A percentile compares a stretch with the other conserved stretches of the same genome.
phyloP scores from a whole-genome alignment of 108 stramenopile genomes.

The Asterionellopsis glacialis region DNA sequence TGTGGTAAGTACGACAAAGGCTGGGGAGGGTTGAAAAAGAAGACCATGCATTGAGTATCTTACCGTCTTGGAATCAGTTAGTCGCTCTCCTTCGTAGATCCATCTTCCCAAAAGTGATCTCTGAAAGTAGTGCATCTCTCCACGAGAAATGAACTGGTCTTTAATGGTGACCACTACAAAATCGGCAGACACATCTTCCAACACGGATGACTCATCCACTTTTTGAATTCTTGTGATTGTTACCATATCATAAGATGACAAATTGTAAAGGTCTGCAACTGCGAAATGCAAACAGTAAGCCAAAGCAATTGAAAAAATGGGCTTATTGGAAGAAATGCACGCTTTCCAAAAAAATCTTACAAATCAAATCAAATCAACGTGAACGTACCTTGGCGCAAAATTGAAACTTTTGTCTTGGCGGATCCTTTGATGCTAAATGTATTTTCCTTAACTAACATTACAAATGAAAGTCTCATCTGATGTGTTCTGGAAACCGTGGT shows the following conservation, averaged over 20 bases:
- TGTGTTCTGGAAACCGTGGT: slow-evolving; percentile 54
- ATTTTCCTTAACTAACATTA: slow-evolving; percentile 68
- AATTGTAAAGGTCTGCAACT: slow-evolving; percentile 78
- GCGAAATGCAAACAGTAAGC: too few species aligned
- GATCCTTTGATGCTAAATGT: slow-evolving; percentile 72
- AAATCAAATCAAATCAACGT: too few species aligned
- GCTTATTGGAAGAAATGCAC: too few species aligned
- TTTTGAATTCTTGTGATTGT: slow-evolving; percentile 67
- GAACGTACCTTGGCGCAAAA: slow-evolving; percentile 36
- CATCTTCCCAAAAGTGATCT: slow-evolving; percentile 52
- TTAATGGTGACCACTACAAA: slow-evolving; percentile 84
- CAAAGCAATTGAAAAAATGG: too few species aligned
- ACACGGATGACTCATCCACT: slow-evolving; percentile 41
- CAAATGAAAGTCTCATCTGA: slow-evolving; percentile 60
- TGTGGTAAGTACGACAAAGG: too few species aligned
- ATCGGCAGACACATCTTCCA: slow-evolving; percentile 70
- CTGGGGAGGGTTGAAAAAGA: not conserved
- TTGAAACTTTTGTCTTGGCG: slow-evolving; percentile 72
- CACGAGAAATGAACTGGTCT: slow-evolving; percentile 86
- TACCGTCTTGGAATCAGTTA: slow-evolving; percentile 31
- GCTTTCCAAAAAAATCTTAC: too few species aligned
- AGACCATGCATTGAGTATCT: too few species aligned
- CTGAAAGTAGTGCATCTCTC: slow-evolving; percentile 81
- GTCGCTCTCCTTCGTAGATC: slow-evolving; percentile 83
- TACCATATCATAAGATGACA: slow-evolving; percentile 77